Conservation (phyloP, 768 basidiomycete genomes). For the Lactarius indigo region DNA sequence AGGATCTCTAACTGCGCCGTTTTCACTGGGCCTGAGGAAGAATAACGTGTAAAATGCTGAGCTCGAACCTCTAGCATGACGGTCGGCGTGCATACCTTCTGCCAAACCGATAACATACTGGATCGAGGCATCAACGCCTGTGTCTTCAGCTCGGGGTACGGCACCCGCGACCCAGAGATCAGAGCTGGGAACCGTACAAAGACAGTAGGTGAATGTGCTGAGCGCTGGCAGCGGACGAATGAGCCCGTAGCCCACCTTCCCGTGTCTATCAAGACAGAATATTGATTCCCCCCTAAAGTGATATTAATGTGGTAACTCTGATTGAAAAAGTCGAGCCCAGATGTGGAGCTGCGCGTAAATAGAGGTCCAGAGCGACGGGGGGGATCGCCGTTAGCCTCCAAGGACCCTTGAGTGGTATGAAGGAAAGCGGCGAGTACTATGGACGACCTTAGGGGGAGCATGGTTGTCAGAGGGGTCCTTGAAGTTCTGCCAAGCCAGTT, state of each 20-base stretch:
- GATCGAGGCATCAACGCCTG: slow-evolving; percentile 40
- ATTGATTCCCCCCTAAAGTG: slow-evolving; percentile 35
- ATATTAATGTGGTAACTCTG: slow-evolving; percentile 30
- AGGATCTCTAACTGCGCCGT: slow-evolving; percentile 43
- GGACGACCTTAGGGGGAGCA: slow-evolving; percentile 1
- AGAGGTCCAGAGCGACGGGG: not conserved
- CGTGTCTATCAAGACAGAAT: slow-evolving; percentile 40
- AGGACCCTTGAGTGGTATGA: not conserved
- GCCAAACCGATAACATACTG: slow-evolving; percentile 53
- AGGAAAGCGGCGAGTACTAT: slow-evolving; percentile 2
- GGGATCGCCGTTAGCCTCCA: slow-evolving; percentile 5
- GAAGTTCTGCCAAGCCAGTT: not conserved
- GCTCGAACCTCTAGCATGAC: not conserved
- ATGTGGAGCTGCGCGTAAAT: slow-evolving; percentile 1
- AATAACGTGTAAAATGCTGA: not conserved
- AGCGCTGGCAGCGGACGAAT: not conserved
- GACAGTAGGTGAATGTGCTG: not conserved
- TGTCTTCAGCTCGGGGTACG: slow-evolving; percentile 39
- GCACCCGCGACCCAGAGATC: slow-evolving; percentile 57
- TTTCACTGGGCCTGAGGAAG: slow-evolving; percentile 40
- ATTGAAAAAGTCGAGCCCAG: not conserved
- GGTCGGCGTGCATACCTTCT: slow-evolving; percentile 8
- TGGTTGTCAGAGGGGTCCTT: too few species aligned
- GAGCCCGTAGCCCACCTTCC: slow-evolving; percentile 37
- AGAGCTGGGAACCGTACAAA: slow-evolving; percentile 40